These are phyloP conservation scores for Pseudoneurospora amorphoporcata DNA, from an alignment of 495 filamentous ascomycete species.

Conservation along the genomic window DNA sequence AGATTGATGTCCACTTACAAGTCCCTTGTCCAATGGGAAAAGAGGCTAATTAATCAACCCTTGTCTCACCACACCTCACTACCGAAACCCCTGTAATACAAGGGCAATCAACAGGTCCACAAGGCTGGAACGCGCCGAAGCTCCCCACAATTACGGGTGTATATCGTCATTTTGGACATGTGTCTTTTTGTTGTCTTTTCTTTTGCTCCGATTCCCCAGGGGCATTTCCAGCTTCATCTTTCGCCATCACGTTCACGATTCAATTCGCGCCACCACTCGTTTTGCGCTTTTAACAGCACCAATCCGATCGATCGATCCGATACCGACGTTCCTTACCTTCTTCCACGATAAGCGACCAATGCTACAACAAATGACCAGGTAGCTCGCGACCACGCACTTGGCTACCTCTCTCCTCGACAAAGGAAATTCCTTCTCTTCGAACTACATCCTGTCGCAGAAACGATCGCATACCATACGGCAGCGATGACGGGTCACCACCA, in stretches of 20 bases:
- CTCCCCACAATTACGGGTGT: background rate
- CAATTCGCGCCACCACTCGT: background rate
- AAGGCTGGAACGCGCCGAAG: background rate
- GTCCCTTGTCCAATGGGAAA: background rate
- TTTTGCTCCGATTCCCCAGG: background rate
- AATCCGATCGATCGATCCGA: background rate
- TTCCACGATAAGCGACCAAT: background rate
- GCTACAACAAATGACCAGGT: background rate
- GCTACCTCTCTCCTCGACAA: background rate
- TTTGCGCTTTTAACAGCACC: background rate
- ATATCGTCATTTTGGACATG: conserved; percentile 12
- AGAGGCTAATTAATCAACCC: background rate
- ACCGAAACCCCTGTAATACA: background rate
- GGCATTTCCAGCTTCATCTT: background rate
- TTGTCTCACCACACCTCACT: background rate
- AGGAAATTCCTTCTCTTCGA: background rate
- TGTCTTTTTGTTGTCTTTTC: background rate
- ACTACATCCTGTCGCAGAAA: background rate
- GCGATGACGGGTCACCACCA: conserved; percentile 1
- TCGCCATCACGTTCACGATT: background rate
- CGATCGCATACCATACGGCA: background rate
- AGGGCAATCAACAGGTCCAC: background rate
- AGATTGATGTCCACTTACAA: background rate
- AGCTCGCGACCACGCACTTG: conserved; percentile 3
- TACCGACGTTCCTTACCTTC: background rate